These are phyloP conservation scores for Luvunga scandens DNA, from an alignment of 345 rosid species.

Conservation along the genomic window DNA sequence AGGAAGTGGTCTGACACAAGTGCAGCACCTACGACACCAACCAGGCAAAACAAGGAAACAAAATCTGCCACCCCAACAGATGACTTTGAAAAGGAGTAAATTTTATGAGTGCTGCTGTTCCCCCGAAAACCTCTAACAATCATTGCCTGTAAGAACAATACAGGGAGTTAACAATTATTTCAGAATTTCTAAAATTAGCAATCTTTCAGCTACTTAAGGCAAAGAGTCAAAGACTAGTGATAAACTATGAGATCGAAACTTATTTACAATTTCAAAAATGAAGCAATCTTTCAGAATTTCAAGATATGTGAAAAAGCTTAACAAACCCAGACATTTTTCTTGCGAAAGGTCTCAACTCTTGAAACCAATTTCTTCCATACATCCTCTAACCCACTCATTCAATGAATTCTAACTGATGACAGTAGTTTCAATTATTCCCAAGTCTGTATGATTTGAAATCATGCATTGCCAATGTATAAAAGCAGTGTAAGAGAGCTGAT, in stretches of 20 bases:
- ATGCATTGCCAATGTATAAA: background rate
- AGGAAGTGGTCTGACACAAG: conserved; percentile 62
- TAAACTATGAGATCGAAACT: background rate
- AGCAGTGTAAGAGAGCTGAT: background rate
- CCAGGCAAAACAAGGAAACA: conserved; percentile 55
- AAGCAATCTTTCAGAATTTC: no score
- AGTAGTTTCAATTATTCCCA: background rate
- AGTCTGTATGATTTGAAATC: background rate
- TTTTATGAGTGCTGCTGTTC: conserved; percentile 63
- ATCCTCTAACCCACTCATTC: background rate
- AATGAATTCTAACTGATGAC: background rate
- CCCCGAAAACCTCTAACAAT: conserved; percentile 93
- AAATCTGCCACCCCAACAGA: conserved; percentile 55
- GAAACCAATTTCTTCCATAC: background rate
- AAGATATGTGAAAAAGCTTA: no score
- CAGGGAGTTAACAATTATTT: background rate
- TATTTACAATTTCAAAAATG: background rate
- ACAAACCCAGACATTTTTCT: background rate
- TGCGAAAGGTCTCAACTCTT: background rate
- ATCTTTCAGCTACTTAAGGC: background rate
- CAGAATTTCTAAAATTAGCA: background rate
- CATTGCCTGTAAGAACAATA: conserved; percentile 70
- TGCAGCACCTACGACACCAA: conserved; percentile 61
- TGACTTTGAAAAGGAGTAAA: conserved; percentile 57
- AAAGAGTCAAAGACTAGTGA: background rate